Percentiles rank a stretch among this genome's conserved stretches.
Evolutionary conservation across 345 rosid genomes (phyloP).

Genomic region (Kandelia obovata): DNA sequence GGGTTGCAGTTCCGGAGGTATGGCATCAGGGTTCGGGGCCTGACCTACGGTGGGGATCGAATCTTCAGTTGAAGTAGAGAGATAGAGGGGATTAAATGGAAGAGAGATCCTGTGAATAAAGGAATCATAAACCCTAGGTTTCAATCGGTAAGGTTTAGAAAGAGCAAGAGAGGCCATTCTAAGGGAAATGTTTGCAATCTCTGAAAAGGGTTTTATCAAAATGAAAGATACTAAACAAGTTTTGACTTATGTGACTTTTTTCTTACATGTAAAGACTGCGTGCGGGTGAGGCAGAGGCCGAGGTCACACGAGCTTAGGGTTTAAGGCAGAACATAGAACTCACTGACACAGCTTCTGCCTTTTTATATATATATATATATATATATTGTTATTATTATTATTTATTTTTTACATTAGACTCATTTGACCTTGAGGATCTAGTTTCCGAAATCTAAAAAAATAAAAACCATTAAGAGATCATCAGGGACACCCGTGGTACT

Average conservation of each 20-base stretch:
- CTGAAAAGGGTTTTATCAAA: not conserved
- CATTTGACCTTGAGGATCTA: no score
- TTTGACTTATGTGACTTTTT: not conserved
- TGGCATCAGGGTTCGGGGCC: not conserved
- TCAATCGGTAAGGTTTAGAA: slow-evolving; percentile 4
- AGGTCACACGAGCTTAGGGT: slow-evolving; percentile 1
- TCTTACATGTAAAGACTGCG: not conserved
- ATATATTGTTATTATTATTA: not conserved
- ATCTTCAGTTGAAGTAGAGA: no score
- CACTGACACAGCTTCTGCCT: not conserved
- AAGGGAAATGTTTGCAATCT: not conserved
- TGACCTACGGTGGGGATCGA: slow-evolving; percentile 30
- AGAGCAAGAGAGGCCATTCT: not conserved
- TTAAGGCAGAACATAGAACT: not conserved
- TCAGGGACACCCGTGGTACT: no score
- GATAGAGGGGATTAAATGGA: slow-evolving; percentile 4
- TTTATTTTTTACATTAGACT: no score
- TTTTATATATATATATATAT: no score
- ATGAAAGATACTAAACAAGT: not conserved
- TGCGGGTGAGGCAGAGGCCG: no score
- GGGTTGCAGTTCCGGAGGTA: not conserved
- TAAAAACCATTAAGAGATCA: no score
- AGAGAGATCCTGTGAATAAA: slow-evolving; percentile 31
- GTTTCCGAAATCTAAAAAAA: no score
- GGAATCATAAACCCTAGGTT: slow-evolving; percentile 27